A percentile compares a stretch with the other conserved stretches of the same genome.
phyloP scores from a whole-genome alignment of 2,329 filamentous ascomycete species.

The Cladosporium sp. region DNA sequence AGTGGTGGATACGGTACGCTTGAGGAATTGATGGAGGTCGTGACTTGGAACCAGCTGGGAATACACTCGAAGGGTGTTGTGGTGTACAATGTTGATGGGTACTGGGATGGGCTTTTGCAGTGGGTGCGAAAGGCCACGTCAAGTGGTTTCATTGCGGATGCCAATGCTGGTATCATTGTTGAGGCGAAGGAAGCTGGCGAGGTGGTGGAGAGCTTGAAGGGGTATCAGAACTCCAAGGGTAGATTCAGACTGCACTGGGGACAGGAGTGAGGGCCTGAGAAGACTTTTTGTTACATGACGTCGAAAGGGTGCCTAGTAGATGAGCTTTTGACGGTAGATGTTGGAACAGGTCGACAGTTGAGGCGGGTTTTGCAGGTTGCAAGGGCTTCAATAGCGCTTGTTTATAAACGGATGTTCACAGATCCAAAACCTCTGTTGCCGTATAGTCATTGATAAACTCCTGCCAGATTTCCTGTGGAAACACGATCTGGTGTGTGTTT shows the following conservation, averaged over 20 bases:
- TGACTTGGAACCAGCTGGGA: slow-evolving; percentile 90
- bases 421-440: too few species aligned
- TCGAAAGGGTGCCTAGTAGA: too few species aligned
- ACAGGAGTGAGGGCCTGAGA: slow-evolving; percentile 53
- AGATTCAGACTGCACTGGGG: slow-evolving; percentile 81
- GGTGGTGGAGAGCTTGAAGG: slow-evolving; percentile 63
- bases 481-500: too few species aligned
- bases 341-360: too few species aligned
- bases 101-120: slow-evolving; percentile 79
- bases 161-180: slow-evolving; percentile 70
- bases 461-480: too few species aligned
- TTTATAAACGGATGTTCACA: too few species aligned
- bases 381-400: too few species aligned
- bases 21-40: slow-evolving; percentile 89
- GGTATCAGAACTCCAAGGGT: slow-evolving; percentile 71
- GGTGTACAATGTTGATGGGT: slow-evolving; percentile 81
- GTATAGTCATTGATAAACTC: too few species aligned
- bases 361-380: too few species aligned
- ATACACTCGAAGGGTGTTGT: slow-evolving; percentile 80
- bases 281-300: too few species aligned
- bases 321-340: too few species aligned
- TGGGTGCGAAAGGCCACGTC: slow-evolving; percentile 75
- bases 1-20: slow-evolving; percentile 89
- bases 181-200: slow-evolving; percentile 69
- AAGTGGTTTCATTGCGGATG: slow-evolving; percentile 69